Evolutionary conservation across 129 eudicot species (phyloP).

Genomic region (Gnaphalium uliginosum): DNA sequence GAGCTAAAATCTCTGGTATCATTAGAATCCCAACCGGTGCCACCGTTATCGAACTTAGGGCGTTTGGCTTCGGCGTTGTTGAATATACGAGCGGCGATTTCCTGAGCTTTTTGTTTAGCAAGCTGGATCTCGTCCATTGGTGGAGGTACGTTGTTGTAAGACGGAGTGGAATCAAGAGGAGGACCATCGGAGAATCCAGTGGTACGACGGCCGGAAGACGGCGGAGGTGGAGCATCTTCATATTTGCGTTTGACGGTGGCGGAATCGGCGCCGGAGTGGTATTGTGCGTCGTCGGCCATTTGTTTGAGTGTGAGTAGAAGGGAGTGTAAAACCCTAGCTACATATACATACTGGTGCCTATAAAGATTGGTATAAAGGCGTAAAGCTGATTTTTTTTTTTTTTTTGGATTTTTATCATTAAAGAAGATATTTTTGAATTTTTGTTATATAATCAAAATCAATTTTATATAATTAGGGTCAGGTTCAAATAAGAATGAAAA

Average conservation of each 20-base stretch:
- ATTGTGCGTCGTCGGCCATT: conserved; percentile 75
- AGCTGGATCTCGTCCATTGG: conserved; percentile 51
- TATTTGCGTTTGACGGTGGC: conserved; percentile 70
- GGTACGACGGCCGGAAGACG: conserved; percentile 48
- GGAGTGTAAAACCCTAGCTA: conserved; percentile 30
- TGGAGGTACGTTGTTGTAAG: conserved; percentile 53
- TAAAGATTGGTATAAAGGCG: not conserved
- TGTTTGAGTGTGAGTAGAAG: not conserved
- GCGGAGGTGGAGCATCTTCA: conserved; percentile 62
- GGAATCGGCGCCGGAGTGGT: conserved; percentile 45
- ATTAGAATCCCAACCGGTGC: conserved; percentile 35
- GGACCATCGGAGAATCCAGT: conserved; percentile 59
- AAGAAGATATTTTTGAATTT: too few species aligned
- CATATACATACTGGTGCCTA: not conserved
- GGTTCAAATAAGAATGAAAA: too few species aligned
- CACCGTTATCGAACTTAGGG: conserved; percentile 66
- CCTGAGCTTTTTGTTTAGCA: conserved; percentile 57
- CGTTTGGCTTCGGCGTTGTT: conserved; percentile 60
- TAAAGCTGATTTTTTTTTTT: not conserved
- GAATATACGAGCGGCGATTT: conserved; percentile 58
- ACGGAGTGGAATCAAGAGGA: conserved; percentile 38
- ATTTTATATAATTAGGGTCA: too few species aligned
- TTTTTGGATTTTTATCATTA: not conserved
- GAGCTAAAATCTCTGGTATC: conserved; percentile 29
- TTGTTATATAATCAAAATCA: too few species aligned